Base-by-base conservation (phyloP, 75 land plant species). In the Picea sitchensis region DNA sequence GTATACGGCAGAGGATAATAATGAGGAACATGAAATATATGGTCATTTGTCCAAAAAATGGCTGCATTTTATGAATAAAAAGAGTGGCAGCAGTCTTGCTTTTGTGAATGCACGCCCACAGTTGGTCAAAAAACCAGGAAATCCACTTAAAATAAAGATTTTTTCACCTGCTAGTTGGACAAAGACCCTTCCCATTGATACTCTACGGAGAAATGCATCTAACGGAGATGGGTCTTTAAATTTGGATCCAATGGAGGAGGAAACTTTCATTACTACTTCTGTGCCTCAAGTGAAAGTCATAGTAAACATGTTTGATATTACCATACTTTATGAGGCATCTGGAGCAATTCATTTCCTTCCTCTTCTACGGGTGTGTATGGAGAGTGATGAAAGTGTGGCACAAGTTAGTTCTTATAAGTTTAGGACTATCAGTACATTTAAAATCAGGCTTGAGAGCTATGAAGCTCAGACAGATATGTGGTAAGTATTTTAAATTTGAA, bases 111-210 rank as follows among this genome's bases (percentile, higher is more conserved):
- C 91, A 11, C 36, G 84, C 59, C 93, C 92, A 30, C 84, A 86
- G 80, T 85, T 96, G 89, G 93, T 91, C 18, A 88, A 76, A 80
- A 85, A 90, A 75, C 99, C 96, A 57, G 99, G 99, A 76, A 90
- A 86, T 80, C 86, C 89, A 31, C 87, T 96, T 58, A 96, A 94
- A 80, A 75, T 91, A 20, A 90, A 92, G 81, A 73, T 91, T 15
- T 82, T 92, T 12, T 59, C 80, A 56, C 47, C 63, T 3, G 47
- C 59, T 74, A 58, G 80, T 74, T 36, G 26, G 59, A 44, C 13
- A 13, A 38, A 80, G 2, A 78, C 17, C 14, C 15, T 57, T 30
- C 65, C 65, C 31, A 30, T 21, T 30, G n/a, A 26, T n/a, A 64
- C 31, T 23, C 31, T 26, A 64, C 30, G 14, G 41, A 69, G 2